These are phyloP conservation scores for Metschnikowia reukaufii DNA, from an alignment of 805 yeast genomes.

Conservation along the genomic window DNA sequence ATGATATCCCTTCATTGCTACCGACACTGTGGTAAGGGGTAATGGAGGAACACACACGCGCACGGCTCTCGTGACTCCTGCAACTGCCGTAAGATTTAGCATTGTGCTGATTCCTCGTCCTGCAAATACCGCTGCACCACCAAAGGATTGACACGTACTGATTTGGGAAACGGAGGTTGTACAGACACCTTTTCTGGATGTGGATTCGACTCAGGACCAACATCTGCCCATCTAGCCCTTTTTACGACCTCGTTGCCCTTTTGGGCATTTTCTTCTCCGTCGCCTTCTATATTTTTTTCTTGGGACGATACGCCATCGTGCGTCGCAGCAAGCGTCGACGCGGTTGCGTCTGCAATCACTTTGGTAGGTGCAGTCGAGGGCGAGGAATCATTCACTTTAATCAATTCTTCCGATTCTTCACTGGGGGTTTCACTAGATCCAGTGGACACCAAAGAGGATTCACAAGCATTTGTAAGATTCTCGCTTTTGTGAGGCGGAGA, in stretches of 20 bases:
- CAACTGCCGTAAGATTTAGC: not conserved
- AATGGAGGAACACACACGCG: not conserved
- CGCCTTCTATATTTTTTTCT: not conserved
- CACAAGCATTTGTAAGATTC: too few species aligned
- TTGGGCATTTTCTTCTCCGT: not conserved
- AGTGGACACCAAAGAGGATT: not conserved
- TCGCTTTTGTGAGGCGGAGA: too few species aligned
- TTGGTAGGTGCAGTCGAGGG: not conserved
- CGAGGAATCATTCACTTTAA: too few species aligned
- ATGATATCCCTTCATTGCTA: not conserved
- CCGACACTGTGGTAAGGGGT: not conserved
- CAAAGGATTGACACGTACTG: not conserved
- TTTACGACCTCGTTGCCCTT: conserved; percentile 2
- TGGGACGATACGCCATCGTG: not conserved
- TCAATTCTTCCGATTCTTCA: too few species aligned
- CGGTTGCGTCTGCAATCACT: not conserved
- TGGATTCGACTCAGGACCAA: not conserved
- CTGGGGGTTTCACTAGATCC: too few species aligned
- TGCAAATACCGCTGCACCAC: conserved; percentile 10
- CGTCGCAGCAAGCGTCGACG: not conserved
- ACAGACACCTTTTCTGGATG: too few species aligned
- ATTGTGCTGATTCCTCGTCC: conserved; percentile 5
- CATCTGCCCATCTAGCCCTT: conserved; percentile 7
- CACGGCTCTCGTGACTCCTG: not conserved
- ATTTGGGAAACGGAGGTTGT: not conserved